Base-by-base conservation (phyloP, 371 early-diverging fungal species). In the Apophysomyces trapeziformis region DNA sequence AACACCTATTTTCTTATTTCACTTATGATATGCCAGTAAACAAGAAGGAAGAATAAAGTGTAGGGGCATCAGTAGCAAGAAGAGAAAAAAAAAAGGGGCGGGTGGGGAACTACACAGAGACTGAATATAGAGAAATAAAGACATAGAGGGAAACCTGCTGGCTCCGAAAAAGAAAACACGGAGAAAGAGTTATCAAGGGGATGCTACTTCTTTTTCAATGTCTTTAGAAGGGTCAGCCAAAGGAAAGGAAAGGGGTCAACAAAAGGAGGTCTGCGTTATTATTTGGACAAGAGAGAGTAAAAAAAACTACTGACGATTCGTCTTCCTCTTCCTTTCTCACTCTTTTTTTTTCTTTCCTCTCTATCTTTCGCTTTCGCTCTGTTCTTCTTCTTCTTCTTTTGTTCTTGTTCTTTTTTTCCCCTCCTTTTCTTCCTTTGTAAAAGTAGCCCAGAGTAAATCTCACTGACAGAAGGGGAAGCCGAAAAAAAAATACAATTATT, bases 391-490 rank as follows among this genome's bases (percentile, higher is more conserved):
- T 9, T 65, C 36, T 21, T 46, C 12, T 41, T 38, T 35, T 14
- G n/a, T 64, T 38, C 21, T 36, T 36, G 16, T 58, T 58, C 11
- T 18, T 39, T 58, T 58, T 32, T 58, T 41, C 32, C 58, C 43
- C 18, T 43, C 45, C 35, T 35, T 65, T 32, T 54, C 41, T 46
- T 47, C 9, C 54, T 41, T 43, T 61, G 61, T 61, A 61, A 61
- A 61, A 61, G 46, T 61, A 61, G 43, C 46, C 54, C 9, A 21
- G 21, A 13, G 46, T 18, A 18, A 18, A 26, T 6, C 18, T 50
- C 21, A 50, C 9, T 18, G 21, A 50, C 41, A 61, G 45, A 36
- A 61, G 32, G 18, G 8, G 36, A 26, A 18, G 46, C 46, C 43
- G 32, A 61, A 7, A 43, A 61, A 43, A 21, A 43, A 39, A 60